These are phyloP conservation scores for Zizania palustris DNA, from an alignment of 202 grass and related monocot species.

Conservation along the genomic window DNA sequence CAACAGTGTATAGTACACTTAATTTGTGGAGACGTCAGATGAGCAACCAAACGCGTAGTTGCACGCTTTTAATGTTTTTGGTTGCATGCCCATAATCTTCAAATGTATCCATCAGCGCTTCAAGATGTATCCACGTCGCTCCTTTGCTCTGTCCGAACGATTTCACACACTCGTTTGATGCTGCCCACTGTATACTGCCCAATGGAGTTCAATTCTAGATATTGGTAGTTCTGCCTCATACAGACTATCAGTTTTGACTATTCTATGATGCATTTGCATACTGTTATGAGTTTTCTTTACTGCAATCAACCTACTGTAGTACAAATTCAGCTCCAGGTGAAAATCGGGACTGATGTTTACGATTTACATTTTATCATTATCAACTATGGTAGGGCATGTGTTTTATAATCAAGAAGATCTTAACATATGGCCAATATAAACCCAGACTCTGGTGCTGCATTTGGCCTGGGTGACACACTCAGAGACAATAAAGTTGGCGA, in stretches of 20 bases:
- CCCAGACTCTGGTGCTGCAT: constrained; percentile 16
- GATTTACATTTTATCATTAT: not conserved
- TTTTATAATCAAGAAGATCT: constrained; percentile 23
- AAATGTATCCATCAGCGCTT: too few relatives aligned
- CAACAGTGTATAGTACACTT: too few relatives aligned
- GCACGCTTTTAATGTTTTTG: not conserved
- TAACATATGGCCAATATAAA: not conserved
- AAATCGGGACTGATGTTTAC: not conserved
- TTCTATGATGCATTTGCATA: not conserved
- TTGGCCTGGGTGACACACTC: not conserved
- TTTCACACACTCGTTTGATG: too few relatives aligned
- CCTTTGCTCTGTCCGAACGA: too few relatives aligned
- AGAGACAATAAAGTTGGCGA: not conserved
- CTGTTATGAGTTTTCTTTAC: not conserved
- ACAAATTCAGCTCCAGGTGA: not conserved
- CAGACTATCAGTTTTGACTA: too few relatives aligned
- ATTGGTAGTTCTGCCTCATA: not conserved
- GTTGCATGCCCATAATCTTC: not conserved
- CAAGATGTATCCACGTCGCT: too few relatives aligned
- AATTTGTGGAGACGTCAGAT: not conserved
- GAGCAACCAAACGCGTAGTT: not conserved
- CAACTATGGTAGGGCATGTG: constrained; percentile 6
- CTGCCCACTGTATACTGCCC: too few relatives aligned
- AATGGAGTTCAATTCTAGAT: not conserved
- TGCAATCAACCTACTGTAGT: not conserved